Percentiles rank a stretch among this genome's conserved stretches.
Evolutionary conservation across 169 alveolate genomes (phyloP).

Genomic region (Plasmodium cynomolgi): DNA sequence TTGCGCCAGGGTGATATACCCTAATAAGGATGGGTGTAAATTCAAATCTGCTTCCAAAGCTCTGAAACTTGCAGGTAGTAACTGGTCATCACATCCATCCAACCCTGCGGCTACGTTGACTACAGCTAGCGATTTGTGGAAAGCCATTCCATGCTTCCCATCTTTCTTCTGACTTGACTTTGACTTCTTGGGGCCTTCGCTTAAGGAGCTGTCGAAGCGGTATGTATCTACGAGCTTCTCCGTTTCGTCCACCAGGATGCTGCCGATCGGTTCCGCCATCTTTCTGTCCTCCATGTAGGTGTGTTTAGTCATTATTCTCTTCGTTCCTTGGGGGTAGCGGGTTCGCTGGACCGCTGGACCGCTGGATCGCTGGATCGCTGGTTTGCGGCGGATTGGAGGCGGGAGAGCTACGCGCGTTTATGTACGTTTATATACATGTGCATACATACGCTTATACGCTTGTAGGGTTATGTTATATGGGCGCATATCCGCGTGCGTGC

Average conservation of each 20-base stretch:
- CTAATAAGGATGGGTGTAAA: constrained; percentile 87
- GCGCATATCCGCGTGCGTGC: constrained; percentile 5
- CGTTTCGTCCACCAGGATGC: constrained; percentile 49
- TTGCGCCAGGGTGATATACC: constrained; percentile 89
- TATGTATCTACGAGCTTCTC: constrained; percentile 56
- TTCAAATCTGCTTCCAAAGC: constrained; percentile 90
- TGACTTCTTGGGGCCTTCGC: background rate
- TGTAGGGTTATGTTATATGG: background rate
- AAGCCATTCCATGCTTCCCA: constrained; percentile 14
- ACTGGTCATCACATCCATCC: constrained; percentile 92
- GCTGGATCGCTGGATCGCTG: too few species aligned
- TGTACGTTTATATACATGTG: constrained; percentile 1
- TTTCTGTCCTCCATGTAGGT: constrained; percentile 30
- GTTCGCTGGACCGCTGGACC: too few species aligned
- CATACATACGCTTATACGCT: constrained; percentile 1
- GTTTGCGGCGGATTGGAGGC: background rate
- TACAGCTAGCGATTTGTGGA: constrained; percentile 80
- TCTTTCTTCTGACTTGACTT: constrained; percentile 9
- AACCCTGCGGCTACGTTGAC: constrained; percentile 90
- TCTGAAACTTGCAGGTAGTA: constrained; percentile 90
- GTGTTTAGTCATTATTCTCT: constrained; percentile 26
- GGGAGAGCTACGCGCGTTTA: background rate
- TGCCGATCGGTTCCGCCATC: background rate
- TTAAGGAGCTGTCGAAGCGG: background rate
- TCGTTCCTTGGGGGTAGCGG: background rate